Evolutionary conservation across 345 rosid genomes (phyloP).

Genomic region (Rhodomyrtus tomentosa): DNA sequence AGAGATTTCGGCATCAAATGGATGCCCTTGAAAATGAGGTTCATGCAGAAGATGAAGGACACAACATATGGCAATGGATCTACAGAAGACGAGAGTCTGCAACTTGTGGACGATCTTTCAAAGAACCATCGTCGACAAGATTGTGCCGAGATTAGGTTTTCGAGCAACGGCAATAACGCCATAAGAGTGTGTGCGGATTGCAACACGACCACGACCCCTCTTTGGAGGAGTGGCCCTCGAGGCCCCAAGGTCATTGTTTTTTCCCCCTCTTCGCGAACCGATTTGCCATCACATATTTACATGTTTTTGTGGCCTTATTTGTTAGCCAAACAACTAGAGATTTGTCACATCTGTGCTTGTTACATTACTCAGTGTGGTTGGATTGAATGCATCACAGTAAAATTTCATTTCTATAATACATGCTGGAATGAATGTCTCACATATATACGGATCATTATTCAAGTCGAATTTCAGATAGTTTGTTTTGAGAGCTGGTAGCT

Average conservation of each 20-base stretch:
- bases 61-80: not conserved
- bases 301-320: not conserved
- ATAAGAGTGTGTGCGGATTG: slow-evolving; percentile 49
- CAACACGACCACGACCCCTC: slow-evolving; percentile 53
- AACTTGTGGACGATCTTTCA: not conserved
- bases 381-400: not conserved
- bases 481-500: not conserved
- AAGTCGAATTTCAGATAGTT: not conserved
- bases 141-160: not conserved
- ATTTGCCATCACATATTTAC: not conserved
- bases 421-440: not conserved
- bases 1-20: slow-evolving; percentile 13
- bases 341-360: not conserved
- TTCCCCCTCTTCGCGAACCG: not conserved
- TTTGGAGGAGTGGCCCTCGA: slow-evolving; percentile 63
- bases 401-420: not conserved
- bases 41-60: slow-evolving; percentile 24
- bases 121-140: not conserved
- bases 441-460: not conserved
- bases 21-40: slow-evolving; percentile 38
- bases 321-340: not conserved
- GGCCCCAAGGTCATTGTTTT: slow-evolving; percentile 43
- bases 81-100: not conserved
- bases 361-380: not conserved
- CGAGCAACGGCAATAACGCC: not conserved